Evolutionary conservation across 805 yeast genomes (phyloP), one percentile per base, ranked within the genome.

Genomic region (Lachancea lanzarotensis): DNA sequence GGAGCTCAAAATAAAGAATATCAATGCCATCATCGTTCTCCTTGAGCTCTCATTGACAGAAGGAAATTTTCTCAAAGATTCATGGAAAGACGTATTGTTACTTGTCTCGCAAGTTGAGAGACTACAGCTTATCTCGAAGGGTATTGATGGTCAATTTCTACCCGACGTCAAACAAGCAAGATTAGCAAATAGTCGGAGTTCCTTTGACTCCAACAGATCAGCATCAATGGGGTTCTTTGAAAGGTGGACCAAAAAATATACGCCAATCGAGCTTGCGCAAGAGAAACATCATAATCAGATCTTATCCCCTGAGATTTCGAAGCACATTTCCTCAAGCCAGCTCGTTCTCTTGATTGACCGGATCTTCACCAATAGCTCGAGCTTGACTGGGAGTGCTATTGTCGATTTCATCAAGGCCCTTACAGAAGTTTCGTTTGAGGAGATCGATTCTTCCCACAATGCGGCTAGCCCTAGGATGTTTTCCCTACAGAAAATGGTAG

Each of bases 401-500:
- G 79, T 85, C 45, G 83, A 81, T 46, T 93, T 95, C 67, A 95
- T 95, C 42, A 78, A 75, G 45, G 95, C 97, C 0, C 71, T 93
- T 49, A 79, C 95, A 3, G 85, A 79, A 47, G 95, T 93, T 22
- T 85, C 96, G 0, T 70, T 79, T 35, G 97, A 90, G 57, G 99
- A 93, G 63, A 88, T 93, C 49, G 89, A 85, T 50, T 83, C 95
- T 0, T 84, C 95, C 1, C 90, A 89, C 6, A 80, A 79, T 57
- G 81, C 90, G 36, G 71, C 75, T 6, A 80, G 86, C 49, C 98
- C 98, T 32, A 74, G 98, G 62, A 82, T 88, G 67, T 95, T 87
- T 60, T 86, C 98, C 0, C 69, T 93, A 51, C 98, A 89, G 60
- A 93, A 93, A 61, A 85, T 93, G 74, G 95, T 93, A 42, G 98